Percentiles rank a stretch among this genome's conserved stretches.
Evolutionary conservation across 495 filamentous ascomycete genomes (phyloP).

Genomic region (Haplographium delicatum): DNA sequence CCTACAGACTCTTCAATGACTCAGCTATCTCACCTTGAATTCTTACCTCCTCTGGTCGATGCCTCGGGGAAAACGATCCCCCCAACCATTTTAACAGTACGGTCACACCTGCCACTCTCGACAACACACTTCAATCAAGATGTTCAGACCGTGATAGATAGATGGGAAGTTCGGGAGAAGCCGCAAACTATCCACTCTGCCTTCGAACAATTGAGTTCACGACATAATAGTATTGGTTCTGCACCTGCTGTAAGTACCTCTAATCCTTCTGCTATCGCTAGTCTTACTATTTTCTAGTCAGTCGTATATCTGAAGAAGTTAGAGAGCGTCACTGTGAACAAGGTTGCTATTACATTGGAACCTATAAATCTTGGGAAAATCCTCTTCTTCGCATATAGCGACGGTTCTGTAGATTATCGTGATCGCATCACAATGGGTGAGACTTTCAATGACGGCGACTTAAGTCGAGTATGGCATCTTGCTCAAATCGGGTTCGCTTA

Average conservation of each 20-base stretch:
- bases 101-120: slow-evolving; percentile 53
- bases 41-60: slow-evolving; percentile 56
- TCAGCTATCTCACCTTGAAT: slow-evolving; percentile 59
- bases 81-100: slow-evolving; percentile 65
- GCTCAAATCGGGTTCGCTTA: slow-evolving; percentile 72
- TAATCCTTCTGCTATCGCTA: not conserved
- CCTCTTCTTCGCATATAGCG: slow-evolving; percentile 64
- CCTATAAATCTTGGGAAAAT: slow-evolving; percentile 61
- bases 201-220: slow-evolving; percentile 67
- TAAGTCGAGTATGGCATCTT: slow-evolving; percentile 59
- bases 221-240: slow-evolving; percentile 44
- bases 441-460: slow-evolving; percentile 55
- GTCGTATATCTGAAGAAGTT: slow-evolving; percentile 58
- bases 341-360: slow-evolving; percentile 62
- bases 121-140: slow-evolving; percentile 53
- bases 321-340: slow-evolving; percentile 58
- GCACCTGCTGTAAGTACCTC: slow-evolving; percentile 13
- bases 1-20: slow-evolving; percentile 48
- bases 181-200: slow-evolving; percentile 59
- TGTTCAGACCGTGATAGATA: slow-evolving; percentile 61
- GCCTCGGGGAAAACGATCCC: slow-evolving; percentile 41
- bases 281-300: slow-evolving; percentile 37
- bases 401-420: slow-evolving; percentile 73
- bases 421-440: slow-evolving; percentile 64
- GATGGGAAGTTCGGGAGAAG: slow-evolving; percentile 65